Evolutionary conservation across 169 alveolate genomes (phyloP).

Genomic region (Besnoitia besnoiti): DNA sequence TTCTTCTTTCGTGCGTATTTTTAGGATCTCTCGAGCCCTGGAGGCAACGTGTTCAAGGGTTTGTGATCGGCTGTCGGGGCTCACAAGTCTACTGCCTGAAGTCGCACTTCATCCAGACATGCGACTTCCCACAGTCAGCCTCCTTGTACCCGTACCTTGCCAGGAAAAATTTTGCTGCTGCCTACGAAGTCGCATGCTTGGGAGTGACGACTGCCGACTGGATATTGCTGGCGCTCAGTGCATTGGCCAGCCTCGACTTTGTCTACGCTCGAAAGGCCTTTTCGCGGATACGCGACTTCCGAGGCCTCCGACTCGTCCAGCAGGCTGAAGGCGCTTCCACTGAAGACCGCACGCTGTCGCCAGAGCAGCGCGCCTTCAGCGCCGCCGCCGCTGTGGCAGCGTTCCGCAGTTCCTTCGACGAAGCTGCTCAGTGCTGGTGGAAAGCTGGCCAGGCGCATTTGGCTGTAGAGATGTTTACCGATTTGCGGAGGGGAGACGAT

Average conservation of each 20-base stretch:
- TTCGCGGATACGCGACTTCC: constrained; percentile 27
- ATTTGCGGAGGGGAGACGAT: constrained; percentile 73
- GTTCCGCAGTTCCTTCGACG: constrained; percentile 80
- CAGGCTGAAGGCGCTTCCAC: not conserved
- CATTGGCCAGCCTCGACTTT: constrained; percentile 82
- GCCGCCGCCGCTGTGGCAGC: constrained; percentile 68
- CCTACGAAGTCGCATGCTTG: constrained; percentile 88
- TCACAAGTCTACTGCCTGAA: constrained; percentile 86
- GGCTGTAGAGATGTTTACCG: constrained; percentile 77
- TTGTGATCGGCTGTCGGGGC: constrained; percentile 92
- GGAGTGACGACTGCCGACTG: constrained; percentile 92
- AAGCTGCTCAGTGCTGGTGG: constrained; percentile 75
- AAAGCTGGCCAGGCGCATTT: constrained; percentile 68
- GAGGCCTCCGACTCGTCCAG: constrained; percentile 48
- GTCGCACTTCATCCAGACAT: constrained; percentile 82
- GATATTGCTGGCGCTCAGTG: constrained; percentile 87
- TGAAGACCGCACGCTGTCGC: not conserved
- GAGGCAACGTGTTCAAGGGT: constrained; percentile 88
- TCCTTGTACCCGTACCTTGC: constrained; percentile 86
- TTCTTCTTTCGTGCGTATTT: not conserved
- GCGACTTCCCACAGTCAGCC: constrained; percentile 89
- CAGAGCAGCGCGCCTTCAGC: not conserved
- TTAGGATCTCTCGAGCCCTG: constrained; percentile 88
- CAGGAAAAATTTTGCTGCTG: constrained; percentile 83
- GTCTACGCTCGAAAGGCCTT: constrained; percentile 85